Evolutionary conservation across 805 yeast species (phyloP).

Genomic region (Wickerhamomyces subpelliculosus): DNA sequence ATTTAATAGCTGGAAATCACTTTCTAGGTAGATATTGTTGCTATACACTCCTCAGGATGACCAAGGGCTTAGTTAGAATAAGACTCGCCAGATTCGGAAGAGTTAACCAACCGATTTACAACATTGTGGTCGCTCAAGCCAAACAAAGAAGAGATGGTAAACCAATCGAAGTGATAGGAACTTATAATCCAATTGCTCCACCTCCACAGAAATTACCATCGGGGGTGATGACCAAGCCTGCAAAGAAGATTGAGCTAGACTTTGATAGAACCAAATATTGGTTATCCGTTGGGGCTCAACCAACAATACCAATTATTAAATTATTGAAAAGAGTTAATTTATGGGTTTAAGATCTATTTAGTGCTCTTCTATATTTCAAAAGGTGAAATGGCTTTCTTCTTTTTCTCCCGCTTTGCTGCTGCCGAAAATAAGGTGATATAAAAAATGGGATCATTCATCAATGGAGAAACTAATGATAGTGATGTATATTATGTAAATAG

Average conservation of each 20-base stretch:
- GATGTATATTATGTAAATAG: conserved; percentile 1
- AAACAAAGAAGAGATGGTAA: conserved; percentile 73
- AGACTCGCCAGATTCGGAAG: conserved; percentile 93
- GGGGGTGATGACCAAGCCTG: conserved; percentile 41
- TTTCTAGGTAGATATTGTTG: no score
- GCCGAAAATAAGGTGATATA: no score
- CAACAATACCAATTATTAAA: conserved; percentile 72
- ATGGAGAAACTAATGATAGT: background rate
- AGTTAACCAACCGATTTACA: conserved; percentile 78
- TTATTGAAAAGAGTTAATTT: conserved; percentile 75
- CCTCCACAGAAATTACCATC: conserved; percentile 55
- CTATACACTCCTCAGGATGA: no score
- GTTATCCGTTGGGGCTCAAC: conserved; percentile 97
- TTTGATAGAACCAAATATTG: conserved; percentile 89
- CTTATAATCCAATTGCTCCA: conserved; percentile 78
- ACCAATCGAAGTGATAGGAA: conserved; percentile 94
- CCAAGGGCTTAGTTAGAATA: conserved; percentile 74
- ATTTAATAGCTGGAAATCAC: no score
- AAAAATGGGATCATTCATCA: no score
- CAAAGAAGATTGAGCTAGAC: conserved; percentile 77
- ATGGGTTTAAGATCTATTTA: conserved; percentile 20
- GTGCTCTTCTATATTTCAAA: no score
- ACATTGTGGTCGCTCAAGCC: conserved; percentile 81
- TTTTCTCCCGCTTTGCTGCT: no score
- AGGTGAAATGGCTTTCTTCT: no score